Conservation (phyloP, 1,284 basidiomycete genomes). For the Austropuccinia psidii region DNA sequence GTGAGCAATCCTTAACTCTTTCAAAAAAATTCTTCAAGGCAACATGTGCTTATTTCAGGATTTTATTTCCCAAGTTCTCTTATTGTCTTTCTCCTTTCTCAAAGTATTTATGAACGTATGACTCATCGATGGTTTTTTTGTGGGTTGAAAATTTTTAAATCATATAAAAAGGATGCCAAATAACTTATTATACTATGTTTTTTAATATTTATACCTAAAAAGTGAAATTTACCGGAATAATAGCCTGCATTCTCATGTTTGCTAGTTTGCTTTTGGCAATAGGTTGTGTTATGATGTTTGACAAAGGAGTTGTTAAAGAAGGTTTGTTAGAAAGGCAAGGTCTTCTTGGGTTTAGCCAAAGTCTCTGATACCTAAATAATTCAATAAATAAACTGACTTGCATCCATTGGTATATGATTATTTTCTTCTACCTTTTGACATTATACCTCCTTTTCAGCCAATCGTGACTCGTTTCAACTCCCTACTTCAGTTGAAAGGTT, state of each 20-base stretch:
- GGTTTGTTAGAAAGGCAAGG: no score
- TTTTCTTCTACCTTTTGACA: no score
- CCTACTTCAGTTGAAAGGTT: no score
- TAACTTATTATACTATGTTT: neutral
- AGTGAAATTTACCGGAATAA: conserved; percentile 32
- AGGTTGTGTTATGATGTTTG: conserved; percentile 19
- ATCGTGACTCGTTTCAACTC: no score
- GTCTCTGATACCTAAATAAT: no score
- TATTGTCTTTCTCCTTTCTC: conserved; percentile 13
- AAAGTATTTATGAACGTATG: neutral
- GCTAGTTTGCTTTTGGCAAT: conserved; percentile 24
- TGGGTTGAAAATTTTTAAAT: neutral
- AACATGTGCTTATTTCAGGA: neutral
- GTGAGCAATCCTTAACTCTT: neutral
- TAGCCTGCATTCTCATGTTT: conserved; percentile 31
- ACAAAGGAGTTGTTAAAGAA: conserved; percentile 11
- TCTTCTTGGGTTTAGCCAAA: no score
- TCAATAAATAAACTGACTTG: no score
- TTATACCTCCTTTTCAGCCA: no score
- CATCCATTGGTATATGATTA: no score
- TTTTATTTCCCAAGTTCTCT: neutral
- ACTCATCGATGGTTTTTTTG: conserved; percentile 17
- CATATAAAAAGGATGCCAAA: neutral
- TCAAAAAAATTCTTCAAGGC: no score
- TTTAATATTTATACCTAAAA: neutral